Evolutionary conservation across 164 flowering plant species (phyloP).

Genomic region (Pachysandra terminalis): DNA sequence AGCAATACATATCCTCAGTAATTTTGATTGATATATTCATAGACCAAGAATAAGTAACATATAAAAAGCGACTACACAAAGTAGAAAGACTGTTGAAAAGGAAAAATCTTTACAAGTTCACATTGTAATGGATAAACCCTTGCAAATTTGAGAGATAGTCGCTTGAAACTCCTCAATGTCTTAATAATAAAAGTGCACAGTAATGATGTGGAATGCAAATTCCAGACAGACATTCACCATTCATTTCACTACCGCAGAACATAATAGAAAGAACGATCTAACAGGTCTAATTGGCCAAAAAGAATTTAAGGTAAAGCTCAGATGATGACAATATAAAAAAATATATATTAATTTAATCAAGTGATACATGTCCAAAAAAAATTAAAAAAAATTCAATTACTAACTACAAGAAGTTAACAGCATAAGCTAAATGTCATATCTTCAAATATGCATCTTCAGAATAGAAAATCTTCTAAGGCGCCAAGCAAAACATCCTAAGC

Average conservation of each 20-base stretch:
- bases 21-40: no score
- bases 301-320: not conserved
- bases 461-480: no score
- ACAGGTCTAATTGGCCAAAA: not conserved
- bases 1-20: no score
- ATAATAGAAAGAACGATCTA: not conserved
- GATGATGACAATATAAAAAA: not conserved
- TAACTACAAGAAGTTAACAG: not conserved
- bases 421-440: not conserved
- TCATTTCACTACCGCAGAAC: not conserved
- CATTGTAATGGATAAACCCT: not conserved
- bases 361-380: no score
- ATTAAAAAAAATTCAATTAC: no score
- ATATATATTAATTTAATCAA: no score
- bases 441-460: not conserved
- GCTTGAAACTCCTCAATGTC: not conserved
- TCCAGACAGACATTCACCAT: not conserved
- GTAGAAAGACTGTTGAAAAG: no score
- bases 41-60: no score
- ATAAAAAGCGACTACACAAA: no score
- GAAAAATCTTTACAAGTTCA: not conserved
- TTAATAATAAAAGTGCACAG: no score
- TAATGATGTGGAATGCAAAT: not conserved
- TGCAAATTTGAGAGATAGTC: not conserved
- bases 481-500: no score